A percentile compares a stretch with the other conserved stretches of the same genome.
Conservation (phyloP, 2,329 filamentous ascomycete species). For the Ceratocystis papillata region DNA sequence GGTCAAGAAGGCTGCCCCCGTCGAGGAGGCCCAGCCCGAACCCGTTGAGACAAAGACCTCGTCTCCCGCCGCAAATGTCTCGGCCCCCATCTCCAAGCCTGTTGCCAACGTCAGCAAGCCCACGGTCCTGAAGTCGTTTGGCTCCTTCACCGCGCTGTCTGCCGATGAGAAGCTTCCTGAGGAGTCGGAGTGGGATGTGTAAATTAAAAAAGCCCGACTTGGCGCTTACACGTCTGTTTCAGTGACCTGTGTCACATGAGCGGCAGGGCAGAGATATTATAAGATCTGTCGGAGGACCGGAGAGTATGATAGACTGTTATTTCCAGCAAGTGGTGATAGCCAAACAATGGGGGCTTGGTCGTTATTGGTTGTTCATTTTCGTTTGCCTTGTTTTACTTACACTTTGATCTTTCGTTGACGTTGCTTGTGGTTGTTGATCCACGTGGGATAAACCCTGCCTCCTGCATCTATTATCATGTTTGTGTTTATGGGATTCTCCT, state of each 20-base stretch:
- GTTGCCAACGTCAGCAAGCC: constrained; percentile 26
- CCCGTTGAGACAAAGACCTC: constrained; percentile 25
- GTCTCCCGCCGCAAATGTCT: constrained; percentile 25
- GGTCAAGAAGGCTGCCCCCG: constrained; percentile 31
- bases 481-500: constrained; percentile 16
- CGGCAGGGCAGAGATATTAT: background rate
- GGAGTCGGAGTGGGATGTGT: constrained; percentile 45
- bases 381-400: constrained; percentile 11
- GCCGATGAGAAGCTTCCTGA: constrained; percentile 36
- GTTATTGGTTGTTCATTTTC: constrained; percentile 7
- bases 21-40: constrained; percentile 24
- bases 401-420: constrained; percentile 8
- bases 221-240: background rate
- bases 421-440: constrained; percentile 2
- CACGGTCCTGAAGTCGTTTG: constrained; percentile 31
- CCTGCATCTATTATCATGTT: constrained; percentile 18
- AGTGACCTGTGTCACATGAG: background rate
- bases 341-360: background rate
- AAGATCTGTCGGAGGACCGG: background rate
- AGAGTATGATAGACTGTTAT: constrained; percentile 10
- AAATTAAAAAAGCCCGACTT: constrained; percentile 24
- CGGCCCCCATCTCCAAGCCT: constrained; percentile 29
- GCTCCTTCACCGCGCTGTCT: constrained; percentile 42
- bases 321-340: constrained; percentile 4
- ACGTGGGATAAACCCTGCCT: background rate